Evolutionary conservation across 495 filamentous ascomycete species (phyloP).

Genomic region (Penicillium macrosclerotiorum): DNA sequence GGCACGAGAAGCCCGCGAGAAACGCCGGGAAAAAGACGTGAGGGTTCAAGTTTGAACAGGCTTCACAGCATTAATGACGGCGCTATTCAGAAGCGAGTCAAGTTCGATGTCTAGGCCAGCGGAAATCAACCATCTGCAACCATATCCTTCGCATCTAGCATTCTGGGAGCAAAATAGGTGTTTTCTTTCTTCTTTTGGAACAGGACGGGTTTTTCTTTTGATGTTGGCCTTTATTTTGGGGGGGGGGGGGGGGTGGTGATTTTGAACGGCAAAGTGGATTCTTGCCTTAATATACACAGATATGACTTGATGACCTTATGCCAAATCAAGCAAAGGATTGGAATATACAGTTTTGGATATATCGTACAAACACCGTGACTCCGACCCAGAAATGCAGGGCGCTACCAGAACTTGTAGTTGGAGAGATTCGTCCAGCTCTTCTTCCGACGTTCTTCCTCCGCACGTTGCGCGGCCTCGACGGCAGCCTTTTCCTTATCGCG

Average conservation of each 20-base stretch:
- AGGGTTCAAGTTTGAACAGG: slow-evolving; percentile 29
- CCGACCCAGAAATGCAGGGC: slow-evolving; percentile 24
- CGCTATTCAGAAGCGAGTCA: slow-evolving; percentile 43
- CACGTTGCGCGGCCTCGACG: slow-evolving; percentile 39
- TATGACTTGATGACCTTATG: slow-evolving; percentile 28
- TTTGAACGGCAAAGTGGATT: too few species aligned
- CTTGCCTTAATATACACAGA: slow-evolving; percentile 29
- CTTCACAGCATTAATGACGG: slow-evolving; percentile 32
- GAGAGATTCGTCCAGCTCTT: slow-evolving; percentile 53
- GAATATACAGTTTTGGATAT: slow-evolving; percentile 35
- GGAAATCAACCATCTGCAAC: not conserved
- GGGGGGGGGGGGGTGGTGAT: too few species aligned
- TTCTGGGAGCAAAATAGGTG: not conserved
- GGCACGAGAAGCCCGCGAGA: slow-evolving; percentile 77
- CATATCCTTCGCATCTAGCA: slow-evolving; percentile 2
- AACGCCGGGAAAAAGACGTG: slow-evolving; percentile 62
- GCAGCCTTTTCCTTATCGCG: slow-evolving; percentile 60
- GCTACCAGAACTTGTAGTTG: slow-evolving; percentile 52
- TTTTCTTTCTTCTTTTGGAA: too few species aligned
- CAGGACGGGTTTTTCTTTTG: slow-evolving; percentile 1
- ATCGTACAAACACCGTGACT: slow-evolving; percentile 38
- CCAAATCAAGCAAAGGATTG: slow-evolving; percentile 12
- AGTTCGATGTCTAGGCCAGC: slow-evolving; percentile 35
- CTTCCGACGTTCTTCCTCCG: slow-evolving; percentile 49
- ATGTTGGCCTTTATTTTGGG: too few species aligned